Percentiles rank a stretch among this genome's conserved stretches.
phyloP scores from a whole-genome alignment of 371 early-diverging fungal species.

The Mortierella sp. region DNA sequence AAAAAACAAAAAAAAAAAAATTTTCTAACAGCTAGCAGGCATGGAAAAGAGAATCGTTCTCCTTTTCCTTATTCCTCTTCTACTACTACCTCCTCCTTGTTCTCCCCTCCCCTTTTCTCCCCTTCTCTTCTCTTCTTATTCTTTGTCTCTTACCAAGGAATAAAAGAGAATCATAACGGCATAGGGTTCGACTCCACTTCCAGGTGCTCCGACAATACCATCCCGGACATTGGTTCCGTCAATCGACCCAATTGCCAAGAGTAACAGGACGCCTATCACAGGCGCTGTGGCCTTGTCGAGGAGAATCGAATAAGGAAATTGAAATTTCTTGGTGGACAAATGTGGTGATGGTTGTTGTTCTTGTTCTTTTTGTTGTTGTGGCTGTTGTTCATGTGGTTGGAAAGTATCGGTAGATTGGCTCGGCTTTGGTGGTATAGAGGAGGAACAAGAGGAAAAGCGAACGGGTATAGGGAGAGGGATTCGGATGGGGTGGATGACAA shows the following conservation, averaged over 20 bases:
- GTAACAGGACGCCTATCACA: constrained; percentile 68
- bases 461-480: constrained; percentile 52
- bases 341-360: neutral
- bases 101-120: neutral
- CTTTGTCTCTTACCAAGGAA: constrained; percentile 69
- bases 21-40: too few relatives aligned
- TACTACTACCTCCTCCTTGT: too few relatives aligned
- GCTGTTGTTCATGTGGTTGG: neutral
- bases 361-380: neutral
- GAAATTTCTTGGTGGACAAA: constrained; percentile 8
- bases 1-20: too few relatives aligned
- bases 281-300: constrained; percentile 78
- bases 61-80: too few relatives aligned
- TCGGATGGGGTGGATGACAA: constrained; percentile 64
- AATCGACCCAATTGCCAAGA: constrained; percentile 68
- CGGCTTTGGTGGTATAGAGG: neutral
- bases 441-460: neutral
- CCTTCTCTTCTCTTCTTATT: neutral
- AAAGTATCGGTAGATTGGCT: neutral
- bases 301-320: constrained; percentile 40
- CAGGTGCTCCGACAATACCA: constrained; percentile 72
- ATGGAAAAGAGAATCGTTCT: too few relatives aligned
- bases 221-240: constrained; percentile 58
- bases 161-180: constrained; percentile 81
- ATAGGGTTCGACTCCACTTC: constrained; percentile 74